Evolutionary conservation across 164 flowering plant species (phyloP), one percentile per base, ranked within the genome.

Genomic region (Piper betle): DNA sequence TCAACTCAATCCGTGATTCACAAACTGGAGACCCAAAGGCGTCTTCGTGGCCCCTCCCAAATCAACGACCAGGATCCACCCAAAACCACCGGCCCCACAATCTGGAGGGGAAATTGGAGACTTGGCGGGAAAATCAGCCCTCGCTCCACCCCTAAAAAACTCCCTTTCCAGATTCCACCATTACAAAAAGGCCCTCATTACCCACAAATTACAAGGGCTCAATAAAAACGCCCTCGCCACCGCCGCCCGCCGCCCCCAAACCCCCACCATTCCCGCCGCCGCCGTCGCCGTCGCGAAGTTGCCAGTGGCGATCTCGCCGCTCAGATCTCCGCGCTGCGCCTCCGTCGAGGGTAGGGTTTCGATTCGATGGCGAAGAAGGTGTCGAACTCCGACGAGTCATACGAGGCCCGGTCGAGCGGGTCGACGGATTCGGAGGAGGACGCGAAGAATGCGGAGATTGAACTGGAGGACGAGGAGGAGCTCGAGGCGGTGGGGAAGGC

Each of bases 401-500:
- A 84, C 55, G 87, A 83, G 5, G 73, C 68, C 18, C 59, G 73
- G 3, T 81, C 84, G 15, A 69, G 75, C 68, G 69, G 68, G 20
- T 74, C 86, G 37, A 66, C 58, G 59, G 80, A 80, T 7, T 80
- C 87, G 25, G 85, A 80, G 37, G 95, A 87, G 68, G 83, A 61
- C 40, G 41, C 77, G 68, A 78, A 77, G 66, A 77, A 79, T 63
- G 86, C 75, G 37, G 83, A 75, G 72, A 62, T 76, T 58, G 69
- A 70, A 55, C 82, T 76, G 17, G 83, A 81, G 54, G 95, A 88
- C 72, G 93, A 88, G 59, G 93, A 88, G 69, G 93, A 88, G 75
- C 81, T 86, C 38, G 87, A 85, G 63, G 96, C 96, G 13, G 96
- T 88, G 4, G 91, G 84, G 39, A 80, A 86, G 68, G 58, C 88